phyloP scores from a whole-genome alignment of 441 rosid genomes.

The Erodium chrysanthum region DNA sequence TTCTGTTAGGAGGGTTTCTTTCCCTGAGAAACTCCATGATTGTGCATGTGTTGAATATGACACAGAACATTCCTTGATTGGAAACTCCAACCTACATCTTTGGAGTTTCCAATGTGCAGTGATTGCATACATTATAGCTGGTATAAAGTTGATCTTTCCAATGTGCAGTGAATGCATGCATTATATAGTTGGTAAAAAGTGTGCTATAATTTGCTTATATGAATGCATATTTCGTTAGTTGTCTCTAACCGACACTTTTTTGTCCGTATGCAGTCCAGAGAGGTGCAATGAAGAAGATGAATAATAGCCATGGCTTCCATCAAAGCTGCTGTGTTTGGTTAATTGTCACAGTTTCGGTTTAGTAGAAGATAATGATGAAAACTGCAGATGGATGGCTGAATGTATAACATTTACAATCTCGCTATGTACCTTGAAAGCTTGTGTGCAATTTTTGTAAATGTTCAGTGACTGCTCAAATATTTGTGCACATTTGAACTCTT shows the following conservation, averaged over 20 bases:
- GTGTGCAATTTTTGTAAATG: constrained; percentile 4
- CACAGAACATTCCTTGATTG: too few relatives aligned
- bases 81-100: too few relatives aligned
- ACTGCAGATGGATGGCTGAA: background rate
- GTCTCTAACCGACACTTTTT: background rate
- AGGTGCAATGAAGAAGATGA: background rate
- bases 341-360: too few relatives aligned
- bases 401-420: background rate
- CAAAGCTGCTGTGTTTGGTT: background rate
- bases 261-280: background rate
- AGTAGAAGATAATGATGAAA: background rate
- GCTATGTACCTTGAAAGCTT: background rate
- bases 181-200: background rate
- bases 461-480: background rate
- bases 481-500: background rate
- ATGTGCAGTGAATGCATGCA: background rate
- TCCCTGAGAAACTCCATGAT: too few relatives aligned
- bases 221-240: background rate
- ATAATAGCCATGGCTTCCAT: background rate
- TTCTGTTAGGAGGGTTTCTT: too few relatives aligned
- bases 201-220: background rate
- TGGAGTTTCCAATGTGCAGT: too few relatives aligned
- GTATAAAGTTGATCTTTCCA: too few relatives aligned
- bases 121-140: background rate
- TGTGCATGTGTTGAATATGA: too few relatives aligned